Percentiles rank a stretch among this genome's conserved stretches.
These are phyloP conservation scores for Arabidopsis arenosa DNA, from an alignment of 345 rosid species.

Conservation along the genomic window DNA sequence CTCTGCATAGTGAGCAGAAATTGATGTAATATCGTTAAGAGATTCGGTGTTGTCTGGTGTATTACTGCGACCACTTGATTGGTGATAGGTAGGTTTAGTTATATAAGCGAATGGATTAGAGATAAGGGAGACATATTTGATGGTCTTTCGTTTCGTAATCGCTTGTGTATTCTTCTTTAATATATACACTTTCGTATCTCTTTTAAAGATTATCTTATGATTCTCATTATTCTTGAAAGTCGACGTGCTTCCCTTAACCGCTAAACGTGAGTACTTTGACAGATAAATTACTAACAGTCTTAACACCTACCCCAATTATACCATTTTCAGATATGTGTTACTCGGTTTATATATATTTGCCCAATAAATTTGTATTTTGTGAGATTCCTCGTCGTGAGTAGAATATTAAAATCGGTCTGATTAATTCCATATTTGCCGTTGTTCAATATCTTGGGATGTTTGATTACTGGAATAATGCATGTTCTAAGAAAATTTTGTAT, in stretches of 20 bases:
- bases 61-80: conserved; percentile 20
- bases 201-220: too few species aligned
- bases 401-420: neutral
- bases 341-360: neutral
- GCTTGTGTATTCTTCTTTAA: conserved; percentile 14
- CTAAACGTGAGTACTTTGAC: neutral
- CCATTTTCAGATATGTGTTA: neutral
- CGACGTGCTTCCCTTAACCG: conserved; percentile 27
- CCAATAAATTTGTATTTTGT: neutral
- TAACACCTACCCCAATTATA: too few species aligned
- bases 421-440: neutral
- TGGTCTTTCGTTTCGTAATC: conserved; percentile 28
- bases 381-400: neutral
- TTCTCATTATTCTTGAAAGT: neutral
- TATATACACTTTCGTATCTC: neutral
- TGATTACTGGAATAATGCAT: neutral
- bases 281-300: too few species aligned
- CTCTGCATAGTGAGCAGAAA: conserved; percentile 34
- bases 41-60: conserved; percentile 10
- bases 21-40: conserved; percentile 23
- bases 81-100: conserved; percentile 23
- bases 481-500: neutral
- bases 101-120: conserved; percentile 15
- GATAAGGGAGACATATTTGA: conserved; percentile 30
- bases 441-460: neutral